Conservation (phyloP, 441 rosid genomes). For the Erysimum cheiri region DNA sequence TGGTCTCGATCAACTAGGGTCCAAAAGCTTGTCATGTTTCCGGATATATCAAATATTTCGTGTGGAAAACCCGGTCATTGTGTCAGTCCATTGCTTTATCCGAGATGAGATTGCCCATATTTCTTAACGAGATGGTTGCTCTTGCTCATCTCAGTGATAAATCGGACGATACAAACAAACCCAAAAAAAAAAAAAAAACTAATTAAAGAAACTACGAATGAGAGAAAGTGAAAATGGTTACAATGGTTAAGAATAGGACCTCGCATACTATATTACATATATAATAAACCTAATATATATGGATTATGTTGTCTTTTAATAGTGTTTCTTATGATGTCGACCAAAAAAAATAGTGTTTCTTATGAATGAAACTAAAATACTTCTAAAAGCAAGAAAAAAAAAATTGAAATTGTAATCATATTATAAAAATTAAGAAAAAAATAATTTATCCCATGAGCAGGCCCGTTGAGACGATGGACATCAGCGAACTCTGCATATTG, state of each 20-base stretch:
- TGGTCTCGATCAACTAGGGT: not conserved
- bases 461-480: not conserved
- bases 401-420: not conserved
- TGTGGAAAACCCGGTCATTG: not conserved
- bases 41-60: not conserved
- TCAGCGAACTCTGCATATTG: not conserved
- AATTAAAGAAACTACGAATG: not conserved
- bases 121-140: conserved; percentile 10
- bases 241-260: too few relatives aligned
- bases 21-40: not conserved
- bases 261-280: not conserved
- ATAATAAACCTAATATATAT: not conserved
- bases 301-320: too few relatives aligned
- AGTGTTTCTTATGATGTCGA: too few relatives aligned
- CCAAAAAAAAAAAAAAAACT: not conserved
- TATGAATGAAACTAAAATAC: too few relatives aligned
- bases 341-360: too few relatives aligned
- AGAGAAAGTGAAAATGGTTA: not conserved
- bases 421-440: too few relatives aligned
- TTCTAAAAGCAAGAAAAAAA: too few relatives aligned
- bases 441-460: too few relatives aligned
- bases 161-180: not conserved
- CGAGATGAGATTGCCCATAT: not conserved
- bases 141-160: conserved; percentile 13
- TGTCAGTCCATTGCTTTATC: not conserved